phyloP scores from a whole-genome alignment of 495 filamentous ascomycete genomes.

The Parachaetomium inaequale region DNA sequence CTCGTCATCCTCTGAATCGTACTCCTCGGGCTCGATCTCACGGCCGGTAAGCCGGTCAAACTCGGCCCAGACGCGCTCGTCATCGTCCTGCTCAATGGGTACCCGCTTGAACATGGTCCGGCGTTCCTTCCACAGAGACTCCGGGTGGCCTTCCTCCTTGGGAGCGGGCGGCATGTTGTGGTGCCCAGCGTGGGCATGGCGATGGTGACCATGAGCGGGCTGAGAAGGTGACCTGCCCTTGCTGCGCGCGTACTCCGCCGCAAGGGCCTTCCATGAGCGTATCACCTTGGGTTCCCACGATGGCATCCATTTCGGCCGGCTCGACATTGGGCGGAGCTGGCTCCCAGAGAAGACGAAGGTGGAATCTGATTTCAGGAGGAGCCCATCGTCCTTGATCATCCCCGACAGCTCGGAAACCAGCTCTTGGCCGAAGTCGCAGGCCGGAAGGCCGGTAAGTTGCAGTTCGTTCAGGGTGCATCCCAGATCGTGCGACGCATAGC shows the following conservation, averaged over 20 bases:
- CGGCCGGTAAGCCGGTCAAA: conserved; percentile 42
- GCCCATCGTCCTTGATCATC: conserved; percentile 45
- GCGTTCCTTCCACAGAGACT: conserved; percentile 34
- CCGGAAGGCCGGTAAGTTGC: conserved; percentile 40
- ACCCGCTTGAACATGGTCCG: conserved; percentile 47
- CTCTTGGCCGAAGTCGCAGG: conserved; percentile 33
- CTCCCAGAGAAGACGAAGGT: conserved; percentile 33
- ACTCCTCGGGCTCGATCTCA: conserved; percentile 23
- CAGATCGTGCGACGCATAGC: conserved; percentile 40
- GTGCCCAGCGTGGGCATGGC: conserved; percentile 14
- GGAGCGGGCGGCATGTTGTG: conserved; percentile 34
- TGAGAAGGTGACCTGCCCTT: background rate
- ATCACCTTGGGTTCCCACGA: conserved; percentile 29
- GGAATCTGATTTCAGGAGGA: conserved; percentile 36
- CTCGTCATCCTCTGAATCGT: conserved; percentile 21
- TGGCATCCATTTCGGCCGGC: conserved; percentile 16
- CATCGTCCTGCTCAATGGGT: conserved; percentile 29
- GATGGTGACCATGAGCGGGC: background rate
- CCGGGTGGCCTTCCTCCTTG: conserved; percentile 39
- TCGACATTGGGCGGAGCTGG: conserved; percentile 27
- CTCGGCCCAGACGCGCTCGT: conserved; percentile 39
- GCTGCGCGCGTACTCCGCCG: conserved; percentile 14
- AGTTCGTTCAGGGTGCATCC: conserved; percentile 45
- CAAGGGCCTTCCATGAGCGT: conserved; percentile 32
- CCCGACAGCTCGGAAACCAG: conserved; percentile 36